These are phyloP conservation scores for Diaporthe capsici DNA, from an alignment of 2,329 filamentous ascomycete genomes.

Conservation along the genomic window DNA sequence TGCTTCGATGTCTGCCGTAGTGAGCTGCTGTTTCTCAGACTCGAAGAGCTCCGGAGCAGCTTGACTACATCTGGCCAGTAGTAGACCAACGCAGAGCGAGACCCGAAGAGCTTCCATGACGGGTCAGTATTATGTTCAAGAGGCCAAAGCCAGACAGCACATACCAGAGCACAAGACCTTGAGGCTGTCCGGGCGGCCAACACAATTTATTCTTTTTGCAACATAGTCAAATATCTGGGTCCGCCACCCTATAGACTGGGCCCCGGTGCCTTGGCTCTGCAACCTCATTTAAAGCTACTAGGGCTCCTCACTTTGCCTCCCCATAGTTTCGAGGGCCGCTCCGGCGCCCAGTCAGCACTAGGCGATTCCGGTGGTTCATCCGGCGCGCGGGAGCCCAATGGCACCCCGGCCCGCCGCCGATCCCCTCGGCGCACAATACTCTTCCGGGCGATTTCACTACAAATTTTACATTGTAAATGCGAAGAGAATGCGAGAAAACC, in stretches of 20 bases:
- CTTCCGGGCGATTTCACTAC: background rate
- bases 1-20: slow-evolving; percentile 4
- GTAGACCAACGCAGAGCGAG: background rate
- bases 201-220: background rate
- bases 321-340: slow-evolving; percentile 3
- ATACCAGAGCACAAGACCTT: background rate
- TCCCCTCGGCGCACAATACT: slow-evolving; percentile 7
- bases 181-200: too few species aligned
- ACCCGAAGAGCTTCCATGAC: background rate
- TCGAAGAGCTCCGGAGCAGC: slow-evolving; percentile 18
- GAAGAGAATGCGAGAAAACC: background rate
- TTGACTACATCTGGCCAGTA: background rate
- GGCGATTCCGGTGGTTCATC: background rate
- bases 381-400: slow-evolving; percentile 7
- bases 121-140: background rate
- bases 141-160: background rate
- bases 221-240: background rate
- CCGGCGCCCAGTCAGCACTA: slow-evolving; percentile 17
- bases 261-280: slow-evolving; percentile 6
- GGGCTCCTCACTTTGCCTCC: background rate
- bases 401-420: slow-evolving; percentile 2
- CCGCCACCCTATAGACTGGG: background rate
- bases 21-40: slow-evolving; percentile 22
- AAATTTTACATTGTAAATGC: background rate
- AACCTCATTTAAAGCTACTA: slow-evolving; percentile 9